Evolutionary conservation across 129 eudicot species (phyloP), one percentile per base, ranked within the genome.

Genomic region (Gnaphalium uliginosum): DNA sequence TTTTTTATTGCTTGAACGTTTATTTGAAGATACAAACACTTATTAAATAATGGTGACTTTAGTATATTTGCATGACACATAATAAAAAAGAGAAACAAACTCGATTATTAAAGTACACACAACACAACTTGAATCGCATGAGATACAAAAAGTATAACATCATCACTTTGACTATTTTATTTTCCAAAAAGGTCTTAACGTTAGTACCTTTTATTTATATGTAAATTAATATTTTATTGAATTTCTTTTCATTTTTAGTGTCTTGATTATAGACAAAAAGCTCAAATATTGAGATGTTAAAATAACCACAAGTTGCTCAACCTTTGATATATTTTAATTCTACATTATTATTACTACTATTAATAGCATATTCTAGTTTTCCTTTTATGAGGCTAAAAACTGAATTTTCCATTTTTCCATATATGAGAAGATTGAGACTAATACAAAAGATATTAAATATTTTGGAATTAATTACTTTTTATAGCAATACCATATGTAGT

Each of bases 361-460:
- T 46, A 64, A 21, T 48, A 48, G 63, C 14, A 13, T 8, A 64
- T 65, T 71, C 43, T 64, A 63, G 46, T 29, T 75, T 75, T 22
- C 24, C 64, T 71, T 75, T 48, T 30, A 46, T 21, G 24, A 75
- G 72, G 35, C 33, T 65, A 32, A 15, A 53, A 64, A 50, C 15
- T 50, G 65, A 50, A 27, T 48, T 75, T 62, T 75, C 50, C 79
- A 39, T 24, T 48, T 64, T 75, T 64, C 17, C 72, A 75, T 64
- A 48, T 64, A 48, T 29, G 53, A 64, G 72, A 22, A 74, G 50
- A 63, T 75, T 75, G 63, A 27, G 27, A 68, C 73, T 48, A 8
- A 46, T 69, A 43, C 35, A 48, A 46, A 19, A 62, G 62, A 48
- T 48, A 66, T 50, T 29, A 5, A 74, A 1, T 43, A 29, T 75